Evolutionary conservation across 2,329 filamentous ascomycete species (phyloP).

Genomic region (Beauveria medogensis): DNA sequence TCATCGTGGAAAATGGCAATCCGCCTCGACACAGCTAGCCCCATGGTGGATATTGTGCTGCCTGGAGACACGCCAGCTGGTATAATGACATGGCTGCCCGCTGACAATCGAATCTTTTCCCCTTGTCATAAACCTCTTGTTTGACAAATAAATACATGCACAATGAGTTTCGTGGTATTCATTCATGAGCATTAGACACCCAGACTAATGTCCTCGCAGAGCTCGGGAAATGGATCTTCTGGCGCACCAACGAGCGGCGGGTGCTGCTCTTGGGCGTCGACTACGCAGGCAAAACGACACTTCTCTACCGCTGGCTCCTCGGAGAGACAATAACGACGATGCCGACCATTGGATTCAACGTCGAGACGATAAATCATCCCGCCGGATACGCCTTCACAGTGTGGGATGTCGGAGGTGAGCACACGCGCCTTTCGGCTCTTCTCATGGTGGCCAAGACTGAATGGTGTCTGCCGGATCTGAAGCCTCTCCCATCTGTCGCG

Average conservation of each 20-base stretch:
- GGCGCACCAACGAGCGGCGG: not conserved
- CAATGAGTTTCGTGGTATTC: not conserved
- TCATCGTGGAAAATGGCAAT: too few species aligned
- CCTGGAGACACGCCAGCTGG: not conserved
- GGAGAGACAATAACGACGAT: slow-evolving; percentile 90
- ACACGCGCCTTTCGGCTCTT: not conserved
- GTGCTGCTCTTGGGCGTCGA: not conserved
- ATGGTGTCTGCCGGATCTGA: slow-evolving; percentile 24
- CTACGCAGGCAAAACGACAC: slow-evolving; percentile 61
- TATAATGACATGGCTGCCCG: too few species aligned
- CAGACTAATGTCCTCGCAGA: not conserved
- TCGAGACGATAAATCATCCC: slow-evolving; percentile 57
- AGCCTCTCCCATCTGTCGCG: slow-evolving; percentile 19
- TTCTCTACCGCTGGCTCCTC: slow-evolving; percentile 77
- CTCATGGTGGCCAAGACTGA: not conserved
- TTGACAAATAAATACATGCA: not conserved
- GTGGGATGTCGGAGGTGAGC: slow-evolving; percentile 24
- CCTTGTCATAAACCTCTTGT: too few species aligned
- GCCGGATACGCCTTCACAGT: slow-evolving; percentile 17
- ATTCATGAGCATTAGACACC: too few species aligned
- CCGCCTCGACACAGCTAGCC: too few species aligned
- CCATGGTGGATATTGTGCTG: not conserved
- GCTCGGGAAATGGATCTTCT: not conserved
- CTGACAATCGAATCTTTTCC: too few species aligned
- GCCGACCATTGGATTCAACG: slow-evolving; percentile 91